A percentile compares a stretch with the other conserved stretches of the same genome.
Conservation (phyloP, 2,329 filamentous ascomycete species). For the Lasiodiplodia theobromae region DNA sequence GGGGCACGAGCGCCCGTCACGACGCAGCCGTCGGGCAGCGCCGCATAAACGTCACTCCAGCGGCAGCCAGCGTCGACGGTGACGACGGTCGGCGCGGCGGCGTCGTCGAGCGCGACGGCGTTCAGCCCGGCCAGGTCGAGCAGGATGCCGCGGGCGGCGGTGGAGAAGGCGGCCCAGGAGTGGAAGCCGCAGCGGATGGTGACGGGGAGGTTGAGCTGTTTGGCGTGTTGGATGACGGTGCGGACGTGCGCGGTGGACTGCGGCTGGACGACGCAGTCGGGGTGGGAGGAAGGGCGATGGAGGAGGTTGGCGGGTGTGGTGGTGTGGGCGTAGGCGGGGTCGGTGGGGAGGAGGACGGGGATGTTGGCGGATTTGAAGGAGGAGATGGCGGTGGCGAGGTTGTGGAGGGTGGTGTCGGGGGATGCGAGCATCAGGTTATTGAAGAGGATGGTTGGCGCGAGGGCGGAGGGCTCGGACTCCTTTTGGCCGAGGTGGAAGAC, state of each 20-base stretch:
- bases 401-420: neutral
- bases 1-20: neutral
- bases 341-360: neutral
- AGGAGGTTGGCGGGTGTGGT: neutral
- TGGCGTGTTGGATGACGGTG: neutral
- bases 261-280: neutral
- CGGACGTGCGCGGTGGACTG: neutral
- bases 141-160: neutral
- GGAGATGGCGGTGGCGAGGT: neutral
- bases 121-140: neutral
- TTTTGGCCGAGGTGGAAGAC: neutral
- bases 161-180: neutral
- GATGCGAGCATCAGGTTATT: neutral
- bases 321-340: neutral
- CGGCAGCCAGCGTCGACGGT: neutral
- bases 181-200: neutral
- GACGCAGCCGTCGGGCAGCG: neutral
- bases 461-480: no score
- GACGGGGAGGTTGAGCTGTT: neutral
- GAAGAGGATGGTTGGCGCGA: neutral
- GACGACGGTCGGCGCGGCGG: neutral
- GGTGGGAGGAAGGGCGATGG: neutral
- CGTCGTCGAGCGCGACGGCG: neutral
- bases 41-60: neutral
- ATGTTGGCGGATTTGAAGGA: neutral